Conservation (phyloP, 192 early-diverging fungal species). For the Podila clonocystis region DNA sequence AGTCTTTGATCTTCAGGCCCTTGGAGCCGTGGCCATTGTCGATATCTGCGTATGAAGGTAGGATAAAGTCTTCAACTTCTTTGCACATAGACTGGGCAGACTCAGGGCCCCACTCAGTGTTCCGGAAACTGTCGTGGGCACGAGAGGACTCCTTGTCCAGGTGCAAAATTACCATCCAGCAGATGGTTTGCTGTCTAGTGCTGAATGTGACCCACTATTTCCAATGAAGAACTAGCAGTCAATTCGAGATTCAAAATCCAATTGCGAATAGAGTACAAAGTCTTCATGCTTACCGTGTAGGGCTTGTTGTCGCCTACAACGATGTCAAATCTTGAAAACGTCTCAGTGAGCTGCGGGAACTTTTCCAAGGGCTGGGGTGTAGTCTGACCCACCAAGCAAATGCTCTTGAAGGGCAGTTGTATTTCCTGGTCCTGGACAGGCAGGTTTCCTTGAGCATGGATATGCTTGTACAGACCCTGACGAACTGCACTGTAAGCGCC, state of each 20-base stretch:
- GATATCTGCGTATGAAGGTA: neutral
- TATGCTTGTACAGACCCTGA: slow-evolving; percentile 14
- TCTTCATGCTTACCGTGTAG: neutral
- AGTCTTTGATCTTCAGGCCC: neutral
- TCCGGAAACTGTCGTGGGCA: slow-evolving; percentile 2
- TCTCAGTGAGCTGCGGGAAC: neutral
- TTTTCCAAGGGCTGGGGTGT: neutral
- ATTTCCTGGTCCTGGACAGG: neutral
- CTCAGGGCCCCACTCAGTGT: slow-evolving; percentile 1
- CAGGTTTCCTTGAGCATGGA: neutral
- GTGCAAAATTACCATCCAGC: slow-evolving; percentile 6
- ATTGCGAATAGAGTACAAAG: neutral
- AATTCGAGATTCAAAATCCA: neutral
- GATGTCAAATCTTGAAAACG: slow-evolving; percentile 2
- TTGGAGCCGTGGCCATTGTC: neutral
- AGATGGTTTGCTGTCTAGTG: neutral
- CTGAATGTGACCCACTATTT: slow-evolving; percentile 2
- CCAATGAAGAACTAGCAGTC: neutral
- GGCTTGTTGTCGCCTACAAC: neutral
- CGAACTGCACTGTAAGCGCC: slow-evolving; percentile 43
- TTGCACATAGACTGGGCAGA: slow-evolving; percentile 2
- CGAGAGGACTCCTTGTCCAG: slow-evolving; percentile 4
- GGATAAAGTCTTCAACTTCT: neutral
- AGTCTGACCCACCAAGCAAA: slow-evolving; percentile 2
- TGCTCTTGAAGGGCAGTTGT: neutral